phyloP scores from a whole-genome alignment of 371 early-diverging fungal genomes.

The Mucor irregularis region DNA sequence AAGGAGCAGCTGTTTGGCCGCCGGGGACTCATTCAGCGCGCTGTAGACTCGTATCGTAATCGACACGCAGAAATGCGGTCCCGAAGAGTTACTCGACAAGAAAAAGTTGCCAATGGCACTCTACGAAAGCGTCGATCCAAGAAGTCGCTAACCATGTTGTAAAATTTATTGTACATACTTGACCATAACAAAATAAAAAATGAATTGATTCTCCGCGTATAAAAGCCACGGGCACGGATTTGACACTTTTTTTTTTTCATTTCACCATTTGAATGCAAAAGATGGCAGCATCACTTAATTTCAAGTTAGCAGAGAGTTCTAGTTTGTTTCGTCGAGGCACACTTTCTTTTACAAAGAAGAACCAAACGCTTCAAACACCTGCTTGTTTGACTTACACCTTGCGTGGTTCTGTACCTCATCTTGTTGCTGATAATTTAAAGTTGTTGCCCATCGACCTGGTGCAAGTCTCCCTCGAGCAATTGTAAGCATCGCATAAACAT shows the following conservation, averaged over 20 bases:
- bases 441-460: slow-evolving; percentile 47
- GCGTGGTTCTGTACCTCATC: slow-evolving; percentile 75
- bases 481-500: slow-evolving; percentile 39
- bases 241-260: slow-evolving; percentile 6
- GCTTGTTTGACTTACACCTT: slow-evolving; percentile 70
- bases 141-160: slow-evolving; percentile 7
- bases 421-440: slow-evolving; percentile 65
- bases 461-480: slow-evolving; percentile 58
- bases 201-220: background rate
- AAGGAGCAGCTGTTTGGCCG: slow-evolving; percentile 71
- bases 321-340: slow-evolving; percentile 37
- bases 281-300: slow-evolving; percentile 30
- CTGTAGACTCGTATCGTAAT: slow-evolving; percentile 88
- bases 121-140: slow-evolving; percentile 52
- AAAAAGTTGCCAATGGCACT: slow-evolving; percentile 70
- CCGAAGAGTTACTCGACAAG: slow-evolving; percentile 72
- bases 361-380: slow-evolving; percentile 62
- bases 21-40: slow-evolving; percentile 86
- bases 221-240: slow-evolving; percentile 4
- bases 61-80: slow-evolving; percentile 72
- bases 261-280: slow-evolving; percentile 20
- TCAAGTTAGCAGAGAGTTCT: slow-evolving; percentile 22
- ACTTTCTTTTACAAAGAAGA: slow-evolving; percentile 38
- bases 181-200: background rate
- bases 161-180: background rate